These are phyloP conservation scores for Kodamaea suecica DNA, from an alignment of 1,139 yeast species.

Conservation along the genomic window DNA sequence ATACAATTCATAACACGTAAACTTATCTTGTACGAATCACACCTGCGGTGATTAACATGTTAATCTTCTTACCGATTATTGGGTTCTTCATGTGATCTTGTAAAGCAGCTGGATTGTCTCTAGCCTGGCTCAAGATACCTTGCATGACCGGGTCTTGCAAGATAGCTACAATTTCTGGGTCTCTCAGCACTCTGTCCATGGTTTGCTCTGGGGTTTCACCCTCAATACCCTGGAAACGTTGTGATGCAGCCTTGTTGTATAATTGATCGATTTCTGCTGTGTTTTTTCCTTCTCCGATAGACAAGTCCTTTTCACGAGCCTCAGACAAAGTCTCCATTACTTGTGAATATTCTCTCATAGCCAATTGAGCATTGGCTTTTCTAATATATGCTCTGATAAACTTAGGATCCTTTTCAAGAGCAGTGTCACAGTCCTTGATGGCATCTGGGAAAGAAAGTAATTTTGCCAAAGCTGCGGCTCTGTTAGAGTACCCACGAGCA, in stretches of 20 bases:
- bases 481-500: conserved; percentile 94
- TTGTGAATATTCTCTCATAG: conserved; percentile 81
- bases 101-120: conserved; percentile 92
- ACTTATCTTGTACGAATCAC: conserved; percentile 84
- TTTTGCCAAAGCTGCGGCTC: conserved; percentile 96
- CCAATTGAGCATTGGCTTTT: conserved; percentile 92
- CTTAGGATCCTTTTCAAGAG: conserved; percentile 81
- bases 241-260: conserved; percentile 70
- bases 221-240: conserved; percentile 74
- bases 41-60: conserved; percentile 92
- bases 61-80: conserved; percentile 82
- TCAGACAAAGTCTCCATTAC: conserved; percentile 77
- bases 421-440: conserved; percentile 84
- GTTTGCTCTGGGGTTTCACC: conserved; percentile 97
- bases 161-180: conserved; percentile 89
- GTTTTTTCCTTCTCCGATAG: conserved; percentile 54
- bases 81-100: conserved; percentile 99
- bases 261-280: conserved; percentile 79
- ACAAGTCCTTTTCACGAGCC: conserved; percentile 75
- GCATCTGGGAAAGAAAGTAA: conserved; percentile 98
- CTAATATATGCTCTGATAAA: conserved; percentile 95
- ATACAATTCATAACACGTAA: conserved; percentile 7
- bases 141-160: conserved; percentile 98
- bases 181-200: conserved; percentile 83
- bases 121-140: conserved; percentile 90